A percentile compares a stretch with the other conserved stretches of the same genome.
Evolutionary conservation across 768 basidiomycete species (phyloP).

Genomic region (Lyophyllum shimeji): DNA sequence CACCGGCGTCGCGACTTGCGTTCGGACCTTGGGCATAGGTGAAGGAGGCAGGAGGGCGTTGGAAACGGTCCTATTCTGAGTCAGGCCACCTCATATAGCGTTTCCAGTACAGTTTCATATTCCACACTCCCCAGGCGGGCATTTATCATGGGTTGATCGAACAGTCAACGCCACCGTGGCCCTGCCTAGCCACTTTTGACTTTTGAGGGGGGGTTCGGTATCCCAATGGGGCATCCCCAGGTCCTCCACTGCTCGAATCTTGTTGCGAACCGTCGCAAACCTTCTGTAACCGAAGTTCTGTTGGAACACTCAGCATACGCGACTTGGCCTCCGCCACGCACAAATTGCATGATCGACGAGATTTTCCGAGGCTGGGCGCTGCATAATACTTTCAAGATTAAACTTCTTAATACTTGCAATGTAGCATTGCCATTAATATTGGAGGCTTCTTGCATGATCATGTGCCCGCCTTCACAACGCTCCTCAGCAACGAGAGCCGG

Average conservation of each 20-base stretch:
- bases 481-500: neutral
- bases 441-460: neutral
- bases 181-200: conserved; percentile 8
- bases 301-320: neutral
- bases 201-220: neutral
- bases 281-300: too few relatives aligned
- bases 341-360: neutral
- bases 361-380: neutral
- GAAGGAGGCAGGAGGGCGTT: neutral
- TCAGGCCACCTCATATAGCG: neutral
- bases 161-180: conserved; percentile 13
- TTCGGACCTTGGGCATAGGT: conserved; percentile 12
- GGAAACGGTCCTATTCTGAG: neutral
- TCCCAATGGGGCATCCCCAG: neutral
- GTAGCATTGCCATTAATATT: neutral
- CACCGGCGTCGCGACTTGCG: conserved; percentile 1
- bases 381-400: neutral
- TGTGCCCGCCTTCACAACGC: neutral
- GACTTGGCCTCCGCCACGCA: neutral
- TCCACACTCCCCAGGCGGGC: conserved; percentile 1
- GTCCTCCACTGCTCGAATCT: neutral
- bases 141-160: conserved; percentile 11
- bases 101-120: conserved; percentile 7
- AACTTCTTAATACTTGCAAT: neutral
- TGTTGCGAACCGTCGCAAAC: too few relatives aligned